A percentile compares a stretch with the other conserved stretches of the same genome.
Conservation (phyloP, 2,329 filamentous ascomycete genomes). For the Fusarium sp. region DNA sequence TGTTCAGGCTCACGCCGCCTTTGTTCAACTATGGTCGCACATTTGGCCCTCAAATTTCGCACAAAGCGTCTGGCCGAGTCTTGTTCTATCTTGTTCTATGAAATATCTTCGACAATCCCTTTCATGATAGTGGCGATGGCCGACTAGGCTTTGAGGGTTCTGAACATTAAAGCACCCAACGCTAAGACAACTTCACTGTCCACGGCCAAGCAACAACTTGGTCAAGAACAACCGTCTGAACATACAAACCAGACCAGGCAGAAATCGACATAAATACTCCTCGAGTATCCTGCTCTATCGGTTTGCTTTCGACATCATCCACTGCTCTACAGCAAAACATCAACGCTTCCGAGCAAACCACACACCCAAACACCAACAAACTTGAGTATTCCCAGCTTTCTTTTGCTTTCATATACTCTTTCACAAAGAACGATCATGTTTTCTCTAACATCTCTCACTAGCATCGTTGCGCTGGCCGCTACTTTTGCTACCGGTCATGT, state of each 20-base stretch:
- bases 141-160: background rate
- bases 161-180: background rate
- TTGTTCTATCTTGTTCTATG: too few relatives aligned
- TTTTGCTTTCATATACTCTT: background rate
- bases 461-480: conserved; percentile 20
- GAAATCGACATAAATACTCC: background rate
- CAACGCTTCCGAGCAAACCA: background rate
- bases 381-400: background rate
- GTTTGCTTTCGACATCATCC: background rate
- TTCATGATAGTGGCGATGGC: too few relatives aligned
- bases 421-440: conserved; percentile 5
- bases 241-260: background rate
- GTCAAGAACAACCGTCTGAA: background rate
- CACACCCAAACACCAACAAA: background rate
- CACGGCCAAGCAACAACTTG: background rate
- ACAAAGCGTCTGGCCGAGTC: too few relatives aligned
- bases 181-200: background rate
- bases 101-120: too few relatives aligned
- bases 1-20: background rate
- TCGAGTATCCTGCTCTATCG: background rate
- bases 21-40: background rate
- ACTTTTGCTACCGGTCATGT: conserved; percentile 30
- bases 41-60: too few relatives aligned
- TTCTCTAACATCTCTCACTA: conserved; percentile 3
- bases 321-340: background rate